Base-by-base conservation (phyloP, 805 yeast species). In the Sugiyamaella boreocaroliniensis region DNA sequence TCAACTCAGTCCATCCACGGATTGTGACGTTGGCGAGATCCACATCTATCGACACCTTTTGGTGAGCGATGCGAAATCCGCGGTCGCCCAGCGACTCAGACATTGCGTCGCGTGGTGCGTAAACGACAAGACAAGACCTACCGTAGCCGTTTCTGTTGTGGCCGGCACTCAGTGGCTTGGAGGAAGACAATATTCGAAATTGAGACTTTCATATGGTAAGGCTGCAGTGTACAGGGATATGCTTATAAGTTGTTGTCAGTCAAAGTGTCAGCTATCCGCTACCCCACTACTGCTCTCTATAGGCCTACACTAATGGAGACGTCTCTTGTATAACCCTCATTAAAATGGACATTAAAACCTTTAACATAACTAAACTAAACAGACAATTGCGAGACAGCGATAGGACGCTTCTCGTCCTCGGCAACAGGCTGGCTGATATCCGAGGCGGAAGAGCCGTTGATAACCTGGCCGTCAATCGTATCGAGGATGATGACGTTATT, bases 1-100 rank as follows among this genome's bases (percentile, higher is more conserved):
- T 85, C 32, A 93, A 70, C 63, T 90, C 97, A 0, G 97, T 89
- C 58, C 79, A 76, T 14, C 98, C 99, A 0, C 63, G 64, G 5
- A 89, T 70, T 18, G 71, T 62, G 56, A 78, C 76, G 15, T 75
- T 72, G n/a, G 81, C 76, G 43, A 90, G 71, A 65, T 89, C 95
- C 3, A 92, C 80, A 64, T 90, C 96, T 16, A 92, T 69, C 22
- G 79, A 76, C 12, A 92, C 86, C 59, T 85, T 78, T 67, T 92
- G 97, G 66, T 89, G 95, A 4, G 92, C 89, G 19, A 92, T 78
- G 61, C 78, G 82, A 66, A 86, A 81, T 45, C 72, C 71, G 2
- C 70, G 43, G 47, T 56, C 61, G 16, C 37, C n/a, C 4, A 32
- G 37, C 37, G 37, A 32, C 37, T 32, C 37, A 14, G 37, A 32